These are phyloP conservation scores for Trichosporon sp. DNA, from an alignment of 1,284 basidiomycete genomes.

Conservation along the genomic window DNA sequence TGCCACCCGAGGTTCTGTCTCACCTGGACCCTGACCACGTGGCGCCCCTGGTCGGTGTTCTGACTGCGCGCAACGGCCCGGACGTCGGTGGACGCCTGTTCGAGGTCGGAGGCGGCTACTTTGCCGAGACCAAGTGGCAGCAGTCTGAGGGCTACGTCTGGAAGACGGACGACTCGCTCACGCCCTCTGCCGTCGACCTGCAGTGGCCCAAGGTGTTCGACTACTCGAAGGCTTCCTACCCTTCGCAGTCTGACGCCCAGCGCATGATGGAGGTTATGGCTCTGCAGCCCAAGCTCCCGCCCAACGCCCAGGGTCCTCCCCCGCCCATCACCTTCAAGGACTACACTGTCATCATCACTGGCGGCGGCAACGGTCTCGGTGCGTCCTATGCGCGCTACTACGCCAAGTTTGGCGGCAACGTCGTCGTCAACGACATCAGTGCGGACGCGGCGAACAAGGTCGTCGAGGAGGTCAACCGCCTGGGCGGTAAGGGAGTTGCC, in stretches of 20 bases:
- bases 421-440: conserved; percentile 93
- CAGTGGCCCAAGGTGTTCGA: conserved; percentile 66
- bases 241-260: conserved; percentile 62
- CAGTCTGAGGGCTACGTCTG: conserved; percentile 77
- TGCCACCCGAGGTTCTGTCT: conserved; percentile 92
- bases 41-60: conserved; percentile 80
- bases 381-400: conserved; percentile 89
- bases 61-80: conserved; percentile 54
- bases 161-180: conserved; percentile 84
- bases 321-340: conserved; percentile 74
- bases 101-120: conserved; percentile 89
- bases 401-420: conserved; percentile 83
- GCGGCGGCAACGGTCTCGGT: conserved; percentile 87
- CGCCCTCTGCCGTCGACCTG: conserved; percentile 85
- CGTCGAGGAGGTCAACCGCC: conserved; percentile 80
- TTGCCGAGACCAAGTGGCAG: conserved; percentile 90
- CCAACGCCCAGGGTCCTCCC: conserved; percentile 35
- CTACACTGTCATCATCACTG: conserved; percentile 91
- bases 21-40: conserved; percentile 91
- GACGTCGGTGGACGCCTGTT: conserved; percentile 83
- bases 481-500: conserved; percentile 78
- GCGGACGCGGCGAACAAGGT: conserved; percentile 77
- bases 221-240: conserved; percentile 57
- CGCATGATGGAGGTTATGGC: conserved; percentile 52
- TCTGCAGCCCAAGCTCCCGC: conserved; percentile 12